Evolutionary conservation across 2,329 filamentous ascomycete genomes (phyloP).

Genomic region (Trichoderma citrinoviride): DNA sequence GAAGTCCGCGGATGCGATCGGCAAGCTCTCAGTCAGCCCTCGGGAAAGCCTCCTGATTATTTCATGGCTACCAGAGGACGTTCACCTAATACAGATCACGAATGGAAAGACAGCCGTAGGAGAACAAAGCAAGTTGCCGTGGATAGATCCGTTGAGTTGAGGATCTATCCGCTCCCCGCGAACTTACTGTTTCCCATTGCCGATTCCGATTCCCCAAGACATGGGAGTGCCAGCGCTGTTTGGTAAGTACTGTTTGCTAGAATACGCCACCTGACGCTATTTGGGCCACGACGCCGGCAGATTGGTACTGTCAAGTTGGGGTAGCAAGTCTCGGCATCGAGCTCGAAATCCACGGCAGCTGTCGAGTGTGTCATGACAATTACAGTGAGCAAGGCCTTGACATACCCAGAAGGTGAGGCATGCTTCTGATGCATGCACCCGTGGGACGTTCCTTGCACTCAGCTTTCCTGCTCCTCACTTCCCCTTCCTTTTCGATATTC

Average conservation of each 20-base stretch:
- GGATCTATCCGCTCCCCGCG: constrained; percentile 1
- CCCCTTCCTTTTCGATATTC: not conserved
- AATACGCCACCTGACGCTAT: not conserved
- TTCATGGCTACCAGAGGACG: not conserved
- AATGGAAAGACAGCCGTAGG: not conserved
- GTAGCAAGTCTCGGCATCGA: not conserved
- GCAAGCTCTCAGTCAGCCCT: not conserved
- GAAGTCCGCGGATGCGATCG: not conserved
- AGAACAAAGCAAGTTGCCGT: not conserved
- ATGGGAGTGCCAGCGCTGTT: not conserved
- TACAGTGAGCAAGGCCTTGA: too few relatives aligned
- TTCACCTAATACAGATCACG: not conserved
- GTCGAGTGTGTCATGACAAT: too few relatives aligned
- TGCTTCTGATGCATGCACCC: too few relatives aligned
- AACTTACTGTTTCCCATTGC: not conserved
- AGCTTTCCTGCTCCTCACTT: not conserved
- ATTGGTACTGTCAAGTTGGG: not conserved
- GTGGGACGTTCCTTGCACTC: too few relatives aligned
- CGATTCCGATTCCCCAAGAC: constrained; percentile 10
- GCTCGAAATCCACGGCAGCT: not conserved
- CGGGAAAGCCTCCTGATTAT: not conserved
- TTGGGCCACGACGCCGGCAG: not conserved
- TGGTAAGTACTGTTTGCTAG: not conserved
- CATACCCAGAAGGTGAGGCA: too few relatives aligned
- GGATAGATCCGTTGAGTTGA: not conserved